Evolutionary conservation across 306 rosid species (phyloP).

Genomic region (Fragaria vesca): DNA sequence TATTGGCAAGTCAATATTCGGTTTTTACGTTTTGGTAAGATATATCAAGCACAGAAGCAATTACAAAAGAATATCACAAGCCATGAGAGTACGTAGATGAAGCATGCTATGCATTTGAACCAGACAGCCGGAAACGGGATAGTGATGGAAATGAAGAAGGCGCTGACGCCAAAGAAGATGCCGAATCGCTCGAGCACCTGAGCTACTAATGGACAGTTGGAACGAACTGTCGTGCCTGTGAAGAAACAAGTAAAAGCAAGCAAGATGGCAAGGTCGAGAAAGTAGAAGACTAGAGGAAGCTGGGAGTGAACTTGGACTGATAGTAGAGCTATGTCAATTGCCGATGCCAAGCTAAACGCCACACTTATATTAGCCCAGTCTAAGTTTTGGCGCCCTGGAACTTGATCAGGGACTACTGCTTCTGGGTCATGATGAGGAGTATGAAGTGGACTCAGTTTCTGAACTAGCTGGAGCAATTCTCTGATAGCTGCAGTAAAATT

Average conservation of each 20-base stretch:
- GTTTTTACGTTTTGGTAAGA: too few species aligned
- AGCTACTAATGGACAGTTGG: neutral
- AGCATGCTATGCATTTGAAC: neutral
- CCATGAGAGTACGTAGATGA: neutral
- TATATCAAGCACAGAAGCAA: too few species aligned
- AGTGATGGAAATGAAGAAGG: conserved; percentile 5
- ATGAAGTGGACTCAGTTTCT: too few species aligned
- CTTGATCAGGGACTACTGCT: neutral
- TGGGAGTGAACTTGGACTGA: neutral
- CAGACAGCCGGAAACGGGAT: neutral
- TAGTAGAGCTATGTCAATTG: neutral
- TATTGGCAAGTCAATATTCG: too few species aligned
- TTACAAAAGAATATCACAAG: neutral
- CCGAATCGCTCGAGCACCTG: conserved; percentile 9
- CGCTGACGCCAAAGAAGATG: conserved; percentile 9
- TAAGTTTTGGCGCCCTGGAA: neutral
- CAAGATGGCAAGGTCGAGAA: neutral
- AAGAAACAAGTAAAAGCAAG: conserved; percentile 16
- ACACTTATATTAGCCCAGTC: conserved; percentile 7
- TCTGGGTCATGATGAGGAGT: neutral
- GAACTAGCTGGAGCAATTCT: too few species aligned
- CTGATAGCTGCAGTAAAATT: too few species aligned
- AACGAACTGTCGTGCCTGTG: neutral
- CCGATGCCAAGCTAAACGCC: conserved; percentile 6
- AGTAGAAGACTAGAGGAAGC: neutral